These are phyloP conservation scores for Calonectria leucothoes DNA, from an alignment of 2,329 filamentous ascomycete species.

Conservation along the genomic window DNA sequence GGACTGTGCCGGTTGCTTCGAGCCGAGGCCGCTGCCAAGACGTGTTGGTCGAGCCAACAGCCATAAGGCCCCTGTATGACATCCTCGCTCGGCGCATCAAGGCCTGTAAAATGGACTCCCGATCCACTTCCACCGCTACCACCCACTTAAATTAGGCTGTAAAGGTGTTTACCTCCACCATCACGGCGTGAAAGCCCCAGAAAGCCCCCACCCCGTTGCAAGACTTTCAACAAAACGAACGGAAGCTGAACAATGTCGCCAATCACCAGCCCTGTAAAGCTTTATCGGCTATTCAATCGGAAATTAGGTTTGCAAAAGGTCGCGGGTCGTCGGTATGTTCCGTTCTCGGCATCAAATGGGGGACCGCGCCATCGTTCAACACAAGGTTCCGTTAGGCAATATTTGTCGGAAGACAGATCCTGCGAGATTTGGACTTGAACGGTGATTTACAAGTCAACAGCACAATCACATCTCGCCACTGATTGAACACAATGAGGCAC, in stretches of 20 bases:
- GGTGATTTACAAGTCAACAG: neutral
- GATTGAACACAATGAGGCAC: neutral
- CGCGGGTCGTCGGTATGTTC: neutral
- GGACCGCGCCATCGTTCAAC: neutral
- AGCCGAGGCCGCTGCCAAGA: neutral
- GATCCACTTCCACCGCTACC: neutral
- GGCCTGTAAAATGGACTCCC: neutral
- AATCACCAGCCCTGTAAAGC: neutral
- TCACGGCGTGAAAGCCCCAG: neutral
- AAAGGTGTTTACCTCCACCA: neutral
- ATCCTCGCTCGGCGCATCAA: neutral
- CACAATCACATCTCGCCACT: neutral
- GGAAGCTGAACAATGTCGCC: neutral
- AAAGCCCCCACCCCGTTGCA: neutral
- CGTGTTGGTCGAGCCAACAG: neutral
- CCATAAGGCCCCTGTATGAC: neutral
- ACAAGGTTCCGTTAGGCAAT: neutral
- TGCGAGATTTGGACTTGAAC: neutral
- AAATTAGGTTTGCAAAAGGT: neutral
- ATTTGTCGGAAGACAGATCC: neutral
- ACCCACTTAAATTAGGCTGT: neutral
- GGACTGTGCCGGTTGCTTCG: no score
- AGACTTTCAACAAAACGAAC: neutral
- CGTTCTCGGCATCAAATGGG: neutral
- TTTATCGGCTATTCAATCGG: neutral